Evolutionary conservation across 768 basidiomycete species (phyloP), one percentile per base, ranked within the genome.

Genomic region (Termitomyces sp.): DNA sequence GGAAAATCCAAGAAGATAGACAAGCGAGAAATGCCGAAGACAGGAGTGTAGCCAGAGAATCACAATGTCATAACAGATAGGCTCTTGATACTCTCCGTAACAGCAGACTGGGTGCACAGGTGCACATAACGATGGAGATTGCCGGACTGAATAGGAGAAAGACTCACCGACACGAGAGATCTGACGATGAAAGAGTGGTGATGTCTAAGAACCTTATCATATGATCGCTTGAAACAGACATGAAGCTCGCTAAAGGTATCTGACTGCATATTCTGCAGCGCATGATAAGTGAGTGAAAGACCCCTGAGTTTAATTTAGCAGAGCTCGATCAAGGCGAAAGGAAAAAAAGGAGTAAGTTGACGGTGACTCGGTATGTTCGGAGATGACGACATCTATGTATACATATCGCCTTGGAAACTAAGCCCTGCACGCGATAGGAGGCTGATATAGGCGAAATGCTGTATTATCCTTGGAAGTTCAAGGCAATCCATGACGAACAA

Each of bases 181-280:
- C 88, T 85, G 62, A 91, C 79, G 65, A 90, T 35, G 69, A 88
- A 89, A 0, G 83, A 77, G 69, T 89, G 87, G 71, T 90, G 88
- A 61, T 85, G 86, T 55, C 73, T 76, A 54, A 92, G 78, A 18
- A 89, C 84, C 57, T 79, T 78, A 63, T 92, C 89, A 70, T 90
- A 92, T 3, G 90, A 81, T 45, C 83, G 77, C 71, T 81, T 83
- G 77, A 92, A 91, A 71, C 90, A 90, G 60, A 81, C 77, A 65
- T 86, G 82, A 49, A 90, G 75, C 63, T 89, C 86, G 1, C 79
- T 68, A 28, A 67, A 67, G 18, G 71, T 73, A 66, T 90, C 84
- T 6, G 71, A 71, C 64, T 87, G 89, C 78, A 86, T 83, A 66
- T 85, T 79, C 70, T 86, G 82, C 42, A 92, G 78, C 15, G 89